Base-by-base conservation (phyloP, 2,329 filamentous ascomycete species). In the Trichocomaceae sp. region DNA sequence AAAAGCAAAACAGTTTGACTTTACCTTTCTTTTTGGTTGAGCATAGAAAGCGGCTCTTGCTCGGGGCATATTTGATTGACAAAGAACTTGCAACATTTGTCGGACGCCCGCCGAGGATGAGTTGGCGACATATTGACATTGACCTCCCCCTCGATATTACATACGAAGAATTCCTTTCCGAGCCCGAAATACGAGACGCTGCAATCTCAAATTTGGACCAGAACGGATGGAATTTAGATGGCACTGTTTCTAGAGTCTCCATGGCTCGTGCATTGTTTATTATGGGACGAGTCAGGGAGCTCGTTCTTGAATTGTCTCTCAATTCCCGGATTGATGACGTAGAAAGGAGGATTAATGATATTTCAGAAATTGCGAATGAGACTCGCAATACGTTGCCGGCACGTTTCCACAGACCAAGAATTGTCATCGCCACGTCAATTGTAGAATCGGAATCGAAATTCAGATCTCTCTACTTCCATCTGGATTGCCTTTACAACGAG, bases 11-110 rank as follows among this genome's bases (percentile, higher is more conserved):
- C 35, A 51, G 37, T 29, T 9, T 39, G 22, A 37, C 7, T 12
- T 47, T 62, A 2, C 64, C 65, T 0, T 63, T 66, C n/a, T 68
- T 66, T 33, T 55, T 67, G 9, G 56, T 53, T 8, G 62, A 68
- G 39, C 59, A 62, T 35, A 61, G 65, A 26, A 65, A 61, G 42
- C 57, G 63, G 39, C 59, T 62, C 4, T 62, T 68, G 51, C 55
- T 63, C 10, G 57, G 58, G 3, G 55, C 63, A 7, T 65, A 66
- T 47, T 53, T 53, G n/a, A 31, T 61, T 2, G 66, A 69, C 52
- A 69, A 67, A 54, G 62, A 59, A 22, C 57, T 67, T 8, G 60
- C 66, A 1, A 66, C 62, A 7, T 63, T 67, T 47, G 51, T 66
- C 2, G 64, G 64, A 12, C 59, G 66, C 19, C 65, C 66, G 9